Percentiles rank a stretch among this genome's conserved stretches.
Conservation (phyloP, 1,284 basidiomycete species). For the Ceratobasidium sp. region DNA sequence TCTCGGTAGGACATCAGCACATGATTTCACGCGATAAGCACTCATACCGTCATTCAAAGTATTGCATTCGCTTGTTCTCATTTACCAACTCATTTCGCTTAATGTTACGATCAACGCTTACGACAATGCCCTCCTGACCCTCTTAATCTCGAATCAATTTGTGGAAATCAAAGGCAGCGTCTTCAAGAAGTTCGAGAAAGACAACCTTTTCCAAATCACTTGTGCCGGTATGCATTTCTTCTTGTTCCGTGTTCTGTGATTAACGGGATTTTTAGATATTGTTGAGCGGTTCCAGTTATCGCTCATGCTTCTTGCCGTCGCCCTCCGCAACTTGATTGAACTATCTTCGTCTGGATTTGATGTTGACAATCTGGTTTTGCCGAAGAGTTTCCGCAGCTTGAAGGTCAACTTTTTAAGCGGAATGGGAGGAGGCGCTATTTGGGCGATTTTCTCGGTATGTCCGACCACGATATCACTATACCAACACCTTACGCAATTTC, state of each 20-base stretch:
- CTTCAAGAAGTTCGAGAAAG: slow-evolving; percentile 99
- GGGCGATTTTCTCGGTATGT: slow-evolving; percentile 90
- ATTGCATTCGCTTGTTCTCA: slow-evolving; percentile 91
- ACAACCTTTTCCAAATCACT: slow-evolving; percentile 99
- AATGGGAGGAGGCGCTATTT: slow-evolving; percentile 53
- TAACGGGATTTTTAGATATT: slow-evolving; percentile 69
- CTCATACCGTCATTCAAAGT: slow-evolving; percentile 64
- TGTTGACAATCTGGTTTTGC: slow-evolving; percentile 70
- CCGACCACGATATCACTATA: not conserved
- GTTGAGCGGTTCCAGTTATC: slow-evolving; percentile 96
- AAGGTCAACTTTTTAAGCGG: slow-evolving; percentile 53
- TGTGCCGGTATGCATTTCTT: slow-evolving; percentile 73
- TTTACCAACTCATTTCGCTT: slow-evolving; percentile 94
- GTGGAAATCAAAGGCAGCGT: slow-evolving; percentile 99
- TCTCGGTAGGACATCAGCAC: slow-evolving; percentile 64
- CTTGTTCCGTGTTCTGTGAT: not conserved
- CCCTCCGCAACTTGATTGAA: slow-evolving; percentile 94
- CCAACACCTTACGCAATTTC: not conserved
- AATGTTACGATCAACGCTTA: slow-evolving; percentile 99
- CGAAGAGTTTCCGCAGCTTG: slow-evolving; percentile 86
- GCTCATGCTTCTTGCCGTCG: slow-evolving; percentile 91
- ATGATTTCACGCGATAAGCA: not conserved
- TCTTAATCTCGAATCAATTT: slow-evolving; percentile 97
- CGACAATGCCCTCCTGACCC: slow-evolving; percentile 92
- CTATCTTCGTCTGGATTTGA: slow-evolving; percentile 88